Evolutionary conservation across 1,284 basidiomycete species (phyloP), one percentile per base, ranked within the genome.

Genomic region (Butyriboletus appendiculatus): DNA sequence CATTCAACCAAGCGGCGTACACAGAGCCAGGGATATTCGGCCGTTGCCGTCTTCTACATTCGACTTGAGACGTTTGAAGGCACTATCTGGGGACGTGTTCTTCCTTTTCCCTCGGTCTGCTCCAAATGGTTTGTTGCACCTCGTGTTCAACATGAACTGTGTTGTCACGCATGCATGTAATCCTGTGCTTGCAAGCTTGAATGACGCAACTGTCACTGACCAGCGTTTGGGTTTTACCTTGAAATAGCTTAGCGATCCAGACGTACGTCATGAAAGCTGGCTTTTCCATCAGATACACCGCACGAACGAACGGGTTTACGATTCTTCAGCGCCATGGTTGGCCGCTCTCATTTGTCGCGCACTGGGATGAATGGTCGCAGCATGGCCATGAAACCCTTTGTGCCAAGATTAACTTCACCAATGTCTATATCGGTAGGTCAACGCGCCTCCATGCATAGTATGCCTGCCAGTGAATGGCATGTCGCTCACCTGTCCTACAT

Each of bases 131-230:
- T 53, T 39, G 12, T 35, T 50, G 34, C 15, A 51, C 68, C 68
- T 70, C 65, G 65, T 67, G 65, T 66, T 58, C 40, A 34, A 50
- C 62, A 45, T 49, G 56, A 64, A 60, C 41, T 37, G 46, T 54
- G 50, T 45, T 46, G 46, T 56, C 52, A 55, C 24, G 32, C 28
- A 35, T 45, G 64, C 59, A 37, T 60, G 55, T 53, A 53, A 50
- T 42, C 52, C 52, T 55, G 53, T 67, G 59, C 50, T 28, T 55
- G 41, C 45, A 41, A 38, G 46, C 18, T 40, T 32, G 40, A 34
- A 38, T 67, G 50, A 46, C 55, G 35, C 55, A 40, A 56, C 37
- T 24, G 35, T 40, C 37, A 40, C 30, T 45, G 38, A 56, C 22
- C 48, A 56, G 53, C 49, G 53, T 55, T 69, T 57, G 51, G 46